Conservation (phyloP, 192 early-diverging fungal species). For the Backusella mclennaniae region DNA sequence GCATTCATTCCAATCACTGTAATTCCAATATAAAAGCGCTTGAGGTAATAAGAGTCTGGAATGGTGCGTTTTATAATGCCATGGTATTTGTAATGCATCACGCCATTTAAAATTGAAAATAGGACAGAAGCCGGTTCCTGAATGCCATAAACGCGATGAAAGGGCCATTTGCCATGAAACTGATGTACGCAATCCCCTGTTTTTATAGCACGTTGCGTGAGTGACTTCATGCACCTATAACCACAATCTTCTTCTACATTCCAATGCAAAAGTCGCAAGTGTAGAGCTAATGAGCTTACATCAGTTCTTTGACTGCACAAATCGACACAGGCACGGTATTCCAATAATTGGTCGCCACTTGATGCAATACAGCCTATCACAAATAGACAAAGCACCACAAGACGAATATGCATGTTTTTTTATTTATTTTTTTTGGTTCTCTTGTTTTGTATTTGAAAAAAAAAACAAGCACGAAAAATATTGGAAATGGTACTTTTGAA, state of each 20-base stretch:
- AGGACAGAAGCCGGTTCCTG: constrained; percentile 96
- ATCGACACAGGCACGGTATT: constrained; percentile 10
- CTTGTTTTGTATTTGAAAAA: too few species aligned
- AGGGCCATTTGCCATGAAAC: constrained; percentile 99
- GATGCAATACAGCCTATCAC: neutral
- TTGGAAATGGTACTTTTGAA: neutral
- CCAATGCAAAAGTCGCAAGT: constrained; percentile 69
- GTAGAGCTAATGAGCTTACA: neutral
- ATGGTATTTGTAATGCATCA: constrained; percentile 66
- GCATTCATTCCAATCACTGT: constrained; percentile 63
- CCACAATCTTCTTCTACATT: constrained; percentile 78
- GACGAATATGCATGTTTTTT: neutral
- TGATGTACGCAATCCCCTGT: constrained; percentile 60
- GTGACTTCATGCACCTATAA: constrained; percentile 84
- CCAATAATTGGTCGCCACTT: constrained; percentile 2
- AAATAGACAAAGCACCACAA: neutral
- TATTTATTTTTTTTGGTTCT: neutral
- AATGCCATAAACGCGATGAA: constrained; percentile 78
- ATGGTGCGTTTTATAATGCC: constrained; percentile 42
- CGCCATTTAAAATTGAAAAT: constrained; percentile 87
- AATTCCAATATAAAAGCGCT: constrained; percentile 56
- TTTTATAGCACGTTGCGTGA: constrained; percentile 53
- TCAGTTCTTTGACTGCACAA: neutral
- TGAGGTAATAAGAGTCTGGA: constrained; percentile 54
- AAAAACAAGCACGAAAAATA: too few species aligned